Percentiles rank a stretch among this genome's conserved stretches.
Conservation (phyloP, 2,329 filamentous ascomycete species). For the Fusarium bulbicola region DNA sequence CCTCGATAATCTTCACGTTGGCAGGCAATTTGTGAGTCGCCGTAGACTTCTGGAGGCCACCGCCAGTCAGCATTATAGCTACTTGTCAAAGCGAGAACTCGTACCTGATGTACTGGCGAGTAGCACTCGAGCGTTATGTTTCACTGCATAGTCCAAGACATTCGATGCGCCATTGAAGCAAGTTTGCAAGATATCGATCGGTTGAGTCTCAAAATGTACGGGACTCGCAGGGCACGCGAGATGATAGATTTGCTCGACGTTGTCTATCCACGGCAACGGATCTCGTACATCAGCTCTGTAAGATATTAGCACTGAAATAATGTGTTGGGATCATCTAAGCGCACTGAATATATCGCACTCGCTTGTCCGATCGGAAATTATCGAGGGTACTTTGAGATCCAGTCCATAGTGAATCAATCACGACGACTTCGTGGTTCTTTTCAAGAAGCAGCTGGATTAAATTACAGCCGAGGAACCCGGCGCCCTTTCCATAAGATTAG, state of each 20-base stretch:
- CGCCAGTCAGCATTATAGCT: background rate
- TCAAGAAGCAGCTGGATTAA: constrained; percentile 25
- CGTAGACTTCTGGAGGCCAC: constrained; percentile 19
- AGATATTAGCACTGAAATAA: background rate
- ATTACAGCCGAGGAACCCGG: constrained; percentile 32
- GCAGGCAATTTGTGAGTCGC: constrained; percentile 8
- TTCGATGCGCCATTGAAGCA: constrained; percentile 31
- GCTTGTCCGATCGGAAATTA: constrained; percentile 1
- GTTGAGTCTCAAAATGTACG: constrained; percentile 23
- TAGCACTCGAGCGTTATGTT: constrained; percentile 26
- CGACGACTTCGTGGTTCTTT: constrained; percentile 22
- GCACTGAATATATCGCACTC: constrained; percentile 24
- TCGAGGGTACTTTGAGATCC: constrained; percentile 22
- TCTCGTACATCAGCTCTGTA: constrained; percentile 26
- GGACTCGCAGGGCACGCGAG: constrained; percentile 34
- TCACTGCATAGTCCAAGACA: constrained; percentile 26
- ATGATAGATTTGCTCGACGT: constrained; percentile 33
- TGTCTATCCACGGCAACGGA: constrained; percentile 17
- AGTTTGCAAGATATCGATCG: constrained; percentile 34
- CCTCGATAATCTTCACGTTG: constrained; percentile 48
- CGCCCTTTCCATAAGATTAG: constrained; percentile 13
- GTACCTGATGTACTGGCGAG: constrained; percentile 32
- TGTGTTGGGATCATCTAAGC: accelerated
- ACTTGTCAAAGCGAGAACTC: accelerated
- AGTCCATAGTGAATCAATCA: constrained; percentile 34